Conservation (phyloP, 2,329 filamentous ascomycete species). For the Paecilomyces sp. region DNA sequence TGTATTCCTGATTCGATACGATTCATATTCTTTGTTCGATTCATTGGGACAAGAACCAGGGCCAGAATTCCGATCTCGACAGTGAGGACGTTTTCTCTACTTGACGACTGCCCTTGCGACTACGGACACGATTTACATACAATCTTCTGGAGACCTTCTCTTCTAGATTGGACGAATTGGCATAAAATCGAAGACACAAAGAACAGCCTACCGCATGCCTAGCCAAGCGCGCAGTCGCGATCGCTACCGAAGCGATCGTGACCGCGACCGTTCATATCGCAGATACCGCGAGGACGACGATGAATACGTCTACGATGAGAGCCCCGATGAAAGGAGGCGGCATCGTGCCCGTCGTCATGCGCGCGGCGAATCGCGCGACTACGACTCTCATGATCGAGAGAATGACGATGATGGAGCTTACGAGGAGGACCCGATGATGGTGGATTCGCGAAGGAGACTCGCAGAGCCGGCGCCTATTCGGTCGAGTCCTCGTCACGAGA, state of each 20-base stretch:
- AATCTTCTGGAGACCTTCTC: no score
- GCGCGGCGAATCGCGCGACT: slow-evolving; percentile 14
- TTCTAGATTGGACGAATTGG: neutral
- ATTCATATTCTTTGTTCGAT: no score
- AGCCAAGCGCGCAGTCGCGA: slow-evolving; percentile 26
- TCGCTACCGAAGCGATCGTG: slow-evolving; percentile 17
- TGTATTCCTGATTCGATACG: no score
- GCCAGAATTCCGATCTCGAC: no score
- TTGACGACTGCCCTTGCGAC: no score
- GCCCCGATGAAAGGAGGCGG: slow-evolving; percentile 5
- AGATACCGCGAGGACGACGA: neutral
- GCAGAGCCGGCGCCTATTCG: neutral
- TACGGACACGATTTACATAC: neutral
- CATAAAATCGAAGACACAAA: neutral
- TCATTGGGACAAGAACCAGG: no score
- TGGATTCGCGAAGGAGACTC: slow-evolving; percentile 3
- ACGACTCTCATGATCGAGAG: slow-evolving; percentile 11
- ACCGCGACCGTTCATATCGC: slow-evolving; percentile 10
- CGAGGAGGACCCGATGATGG: slow-evolving; percentile 10
- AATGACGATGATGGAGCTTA: slow-evolving; percentile 11
- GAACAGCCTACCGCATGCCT: slow-evolving; percentile 18
- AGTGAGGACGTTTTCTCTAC: no score
- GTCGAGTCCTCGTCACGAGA: slow-evolving; percentile 8
- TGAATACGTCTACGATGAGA: slow-evolving; percentile 3
- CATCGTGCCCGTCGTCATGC: slow-evolving; percentile 4